Evolutionary conservation across 345 rosid genomes (phyloP), one percentile per base, ranked within the genome.

Genomic region (Lepidium sativum): DNA sequence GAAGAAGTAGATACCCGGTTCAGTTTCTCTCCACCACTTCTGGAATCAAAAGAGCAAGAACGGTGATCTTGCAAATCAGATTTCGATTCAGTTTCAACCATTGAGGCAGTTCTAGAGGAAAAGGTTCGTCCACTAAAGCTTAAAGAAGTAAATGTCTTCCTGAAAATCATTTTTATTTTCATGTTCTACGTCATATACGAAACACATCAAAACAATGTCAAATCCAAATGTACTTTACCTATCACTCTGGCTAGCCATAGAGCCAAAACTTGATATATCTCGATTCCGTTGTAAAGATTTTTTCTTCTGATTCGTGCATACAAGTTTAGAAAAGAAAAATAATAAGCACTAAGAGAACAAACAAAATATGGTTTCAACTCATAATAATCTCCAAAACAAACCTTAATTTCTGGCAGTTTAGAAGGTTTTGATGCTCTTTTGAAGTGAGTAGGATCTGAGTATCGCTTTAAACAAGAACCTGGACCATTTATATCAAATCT

Each of bases 391-490:
- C 11, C 21, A 66, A 78, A n/a, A 23, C 41, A 44, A 75, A 92
- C 98, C 96, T 85, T 84, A 71, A 54, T 77, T 69, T 80, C 34
- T 70, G 86, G 47, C 78, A 20, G 74, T 70, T 83, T 77, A 38
- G 88, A 76, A 67, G 75, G 72, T 80, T 81, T 75, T 45, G 88
- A 77, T 65, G 77, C 81, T 80, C 80, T 84, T 77, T 75, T 87
- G 54, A 89, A 87, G 76, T 82, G 84, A 58, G 89, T 83, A 43
- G 97, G 97, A 82, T 92, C 96, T 1, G 98, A 87, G 67, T 92
- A 89, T 63, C 94, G 81, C 67, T 77, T 89, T 35, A 92, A 76
- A 80, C 97, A 92, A 69, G 98, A 89, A 15, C 98, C 97, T 44
- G 87, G 84, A 15, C 96, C 96, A 48, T 84, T 85, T 42, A 83